Evolutionary conservation across 75 land plant species (phyloP).

Genomic region (Gnetum montanum): DNA sequence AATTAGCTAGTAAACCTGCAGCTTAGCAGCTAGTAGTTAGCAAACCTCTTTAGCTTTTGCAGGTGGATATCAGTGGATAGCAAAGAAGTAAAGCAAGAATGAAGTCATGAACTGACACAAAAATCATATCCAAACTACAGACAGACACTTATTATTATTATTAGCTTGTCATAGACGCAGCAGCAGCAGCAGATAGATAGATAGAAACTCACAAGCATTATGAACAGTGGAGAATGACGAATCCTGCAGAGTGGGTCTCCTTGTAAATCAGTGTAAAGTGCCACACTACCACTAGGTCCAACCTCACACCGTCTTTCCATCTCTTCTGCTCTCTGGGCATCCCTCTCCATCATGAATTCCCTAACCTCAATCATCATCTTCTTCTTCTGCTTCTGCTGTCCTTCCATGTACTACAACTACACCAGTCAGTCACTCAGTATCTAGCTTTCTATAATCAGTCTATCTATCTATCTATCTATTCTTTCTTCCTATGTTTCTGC

Average conservation of each 20-base stretch:
- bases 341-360: slow-evolving; percentile 24
- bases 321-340: slow-evolving; percentile 29
- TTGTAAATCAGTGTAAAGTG: slow-evolving; percentile 55
- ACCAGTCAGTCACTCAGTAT: neutral
- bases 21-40: too few relatives aligned
- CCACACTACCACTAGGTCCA: slow-evolving; percentile 35
- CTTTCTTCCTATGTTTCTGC: neutral
- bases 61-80: too few relatives aligned
- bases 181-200: too few relatives aligned
- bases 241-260: slow-evolving; percentile 77
- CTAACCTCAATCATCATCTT: slow-evolving; percentile 18
- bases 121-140: too few relatives aligned
- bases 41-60: too few relatives aligned
- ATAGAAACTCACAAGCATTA: slow-evolving; percentile 76
- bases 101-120: too few relatives aligned
- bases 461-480: neutral
- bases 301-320: slow-evolving; percentile 54
- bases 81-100: too few relatives aligned
- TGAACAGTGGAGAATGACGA: slow-evolving; percentile 44
- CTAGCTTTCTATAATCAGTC: neutral
- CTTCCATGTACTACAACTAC: neutral
- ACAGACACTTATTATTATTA: too few relatives aligned
- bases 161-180: too few relatives aligned
- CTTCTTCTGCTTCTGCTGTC: neutral
- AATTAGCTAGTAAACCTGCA: too few relatives aligned